Evolutionary conservation across 805 yeast genomes (phyloP), one percentile per base, ranked within the genome.

Genomic region (Gaillardinia entomophila): DNA sequence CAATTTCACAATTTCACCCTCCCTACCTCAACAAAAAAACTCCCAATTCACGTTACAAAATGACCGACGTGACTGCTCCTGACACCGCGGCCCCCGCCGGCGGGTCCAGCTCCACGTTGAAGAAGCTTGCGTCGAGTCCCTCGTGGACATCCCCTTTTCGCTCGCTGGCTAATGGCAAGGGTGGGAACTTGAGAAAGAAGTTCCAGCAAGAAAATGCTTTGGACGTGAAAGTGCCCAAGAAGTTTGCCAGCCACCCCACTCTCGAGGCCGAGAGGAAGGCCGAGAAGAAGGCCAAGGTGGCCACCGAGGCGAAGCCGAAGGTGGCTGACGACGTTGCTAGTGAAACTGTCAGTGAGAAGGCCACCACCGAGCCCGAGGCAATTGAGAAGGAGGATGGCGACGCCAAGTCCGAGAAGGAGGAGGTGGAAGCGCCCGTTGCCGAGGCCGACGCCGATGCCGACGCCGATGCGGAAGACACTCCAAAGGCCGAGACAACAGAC

Each of bases 101-200:
- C 10, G 25, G 29, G n/a, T 17, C 33, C 20, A 31, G 26, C 14
- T 22, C 42, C 10, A 35, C 35, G 16, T 52, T 60, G 36, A 56
- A 57, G 38, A 46, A 55, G 40, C 53, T 57, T 43, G 46, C 60
- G 17, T 42, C 57, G 17, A 50, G 55, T 24, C 40, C 51, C 16
- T 53, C 57, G 2, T 66, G 71, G 70, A 55, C 57, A 11, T 64
- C 71, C 4, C 71, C 71, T n/a, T 66, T 66, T 30, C 53, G 71
- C 45, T 38, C 47, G 17, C 29, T 49, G 8, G 38, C 46, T 4
- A 19, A 41, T 24, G 48, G 42, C 30, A 57, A 55, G 46, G 37
- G 35, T 28, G 35, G 28, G 29, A 62, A 57, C 43, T 55, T 59
- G 33, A 46, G 51, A 30, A 45, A 63, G 40, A 57, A 63, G 43